Conservation (phyloP, 305 asterid genomes). For the Fraxinus sp. region DNA sequence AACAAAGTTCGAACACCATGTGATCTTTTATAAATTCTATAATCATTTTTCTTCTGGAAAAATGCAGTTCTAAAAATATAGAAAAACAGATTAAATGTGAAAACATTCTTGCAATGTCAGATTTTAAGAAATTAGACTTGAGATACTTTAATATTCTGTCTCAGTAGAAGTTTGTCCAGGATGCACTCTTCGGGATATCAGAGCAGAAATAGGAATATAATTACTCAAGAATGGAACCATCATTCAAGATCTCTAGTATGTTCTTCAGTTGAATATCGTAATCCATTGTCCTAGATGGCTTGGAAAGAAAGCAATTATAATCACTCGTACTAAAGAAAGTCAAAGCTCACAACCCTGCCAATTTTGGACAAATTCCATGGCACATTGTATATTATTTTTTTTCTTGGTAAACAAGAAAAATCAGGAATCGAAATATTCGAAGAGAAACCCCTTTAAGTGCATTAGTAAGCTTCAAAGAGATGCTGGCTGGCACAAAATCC, state of each 20-base stretch:
- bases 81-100: neutral
- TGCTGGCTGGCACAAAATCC: conserved; percentile 5
- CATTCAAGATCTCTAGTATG: neutral
- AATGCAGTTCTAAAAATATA: neutral
- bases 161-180: neutral
- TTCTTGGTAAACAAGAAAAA: neutral
- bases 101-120: neutral
- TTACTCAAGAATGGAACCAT: neutral
- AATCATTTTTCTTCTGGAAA: neutral
- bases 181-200: conserved; percentile 6
- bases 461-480: conserved; percentile 2
- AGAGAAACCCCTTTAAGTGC: neutral
- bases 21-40: neutral
- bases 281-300: neutral
- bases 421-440: neutral
- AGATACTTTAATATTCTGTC: conserved; percentile 3
- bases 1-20: neutral
- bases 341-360: neutral
- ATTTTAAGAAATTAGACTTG: neutral
- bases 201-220: neutral
- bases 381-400: neutral
- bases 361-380: neutral
- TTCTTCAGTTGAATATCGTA: conserved; percentile 4
- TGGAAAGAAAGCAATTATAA: neutral
- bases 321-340: neutral